Base-by-base conservation (phyloP, 805 yeast species). In the Wickerhamomyces alni region DNA sequence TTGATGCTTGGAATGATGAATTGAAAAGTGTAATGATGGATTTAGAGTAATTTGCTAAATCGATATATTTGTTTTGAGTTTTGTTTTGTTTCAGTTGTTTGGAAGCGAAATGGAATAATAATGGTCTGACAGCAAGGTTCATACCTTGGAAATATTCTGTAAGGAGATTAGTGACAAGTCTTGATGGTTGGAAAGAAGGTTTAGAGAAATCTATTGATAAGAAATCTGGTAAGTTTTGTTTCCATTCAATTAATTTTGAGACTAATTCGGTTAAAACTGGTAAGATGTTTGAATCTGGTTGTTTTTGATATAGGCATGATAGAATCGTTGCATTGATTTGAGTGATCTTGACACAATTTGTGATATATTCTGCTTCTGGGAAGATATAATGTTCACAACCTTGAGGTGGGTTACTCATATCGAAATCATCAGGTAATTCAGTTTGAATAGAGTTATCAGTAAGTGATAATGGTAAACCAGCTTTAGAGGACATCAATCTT, bases 121-220 rank as follows among this genome's bases (percentile, higher is more conserved):
- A 62, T 3, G 93, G 93, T 39, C 94, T 62, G 4, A 84, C 87
- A 0, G 91, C 89, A 32, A 84, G 60, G 53, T 84, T 84, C 59
- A 84, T 72, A 38, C 93, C 93, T 55, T 84, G 91, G 54, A 84
- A 83, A 59, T 82, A 84, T 54, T 84, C 94, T 3, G 89, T 82
- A 80, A 82, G 80, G 52, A 84, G 68, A 57, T 84, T 84, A 13
- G 85, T 86, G 15, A 75, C 75, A 24, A 82, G 61, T 46, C 94
- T 67, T 2, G 85, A 72, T 8, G 83, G 78, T 40, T 71, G 69
- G 24, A 84, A 63, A 15, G 61, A 57, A 29, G 52, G 50, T 33
- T 71, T 69, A 8, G 74, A 72, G 47, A 77, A 84, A 54, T 84
- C 87, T 34, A 82, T 81, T 41, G 70, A 72, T 37, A 82, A 66